Evolutionary conservation across 176 grass and related monocot species (phyloP).

Genomic region (Avena insularis): DNA sequence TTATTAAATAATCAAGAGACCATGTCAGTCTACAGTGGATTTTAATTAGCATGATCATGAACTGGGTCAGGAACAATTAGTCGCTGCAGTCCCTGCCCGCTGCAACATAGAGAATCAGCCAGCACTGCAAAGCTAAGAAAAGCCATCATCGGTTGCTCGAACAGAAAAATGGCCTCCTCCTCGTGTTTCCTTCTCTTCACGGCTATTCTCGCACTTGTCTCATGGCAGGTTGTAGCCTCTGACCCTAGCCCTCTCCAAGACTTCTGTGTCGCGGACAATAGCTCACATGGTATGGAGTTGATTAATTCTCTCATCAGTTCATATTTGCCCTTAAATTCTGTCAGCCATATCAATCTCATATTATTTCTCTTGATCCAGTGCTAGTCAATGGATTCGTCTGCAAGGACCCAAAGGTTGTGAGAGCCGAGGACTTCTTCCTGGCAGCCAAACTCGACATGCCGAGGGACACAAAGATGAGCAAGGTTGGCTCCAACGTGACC

Average conservation of each 20-base stretch:
- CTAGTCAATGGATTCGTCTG: too few relatives aligned
- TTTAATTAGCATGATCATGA: not conserved
- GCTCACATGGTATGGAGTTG: not conserved
- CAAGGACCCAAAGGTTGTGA: too few relatives aligned
- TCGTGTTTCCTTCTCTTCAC: not conserved
- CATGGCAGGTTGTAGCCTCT: slow-evolving; percentile 1
- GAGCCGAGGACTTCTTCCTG: too few relatives aligned
- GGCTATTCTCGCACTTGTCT: slow-evolving; percentile 15
- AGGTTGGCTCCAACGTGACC: too few relatives aligned
- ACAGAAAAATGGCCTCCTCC: not conserved
- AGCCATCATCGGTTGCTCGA: not conserved
- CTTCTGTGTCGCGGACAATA: slow-evolving; percentile 31
- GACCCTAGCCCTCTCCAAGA: slow-evolving; percentile 38
- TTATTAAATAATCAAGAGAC: not conserved
- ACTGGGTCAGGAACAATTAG: not conserved
- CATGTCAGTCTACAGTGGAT: not conserved
- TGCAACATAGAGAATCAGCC: not conserved
- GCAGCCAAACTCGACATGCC: too few relatives aligned
- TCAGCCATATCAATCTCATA: not conserved
- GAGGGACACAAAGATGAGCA: too few relatives aligned
- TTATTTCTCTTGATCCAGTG: too few relatives aligned
- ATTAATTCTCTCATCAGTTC: not conserved
- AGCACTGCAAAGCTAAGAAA: not conserved
- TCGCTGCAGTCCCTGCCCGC: not conserved
- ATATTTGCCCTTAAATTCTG: not conserved